Evolutionary conservation across 2,329 filamentous ascomycete species (phyloP).

Genomic region (Trichoderma endophyticum): DNA sequence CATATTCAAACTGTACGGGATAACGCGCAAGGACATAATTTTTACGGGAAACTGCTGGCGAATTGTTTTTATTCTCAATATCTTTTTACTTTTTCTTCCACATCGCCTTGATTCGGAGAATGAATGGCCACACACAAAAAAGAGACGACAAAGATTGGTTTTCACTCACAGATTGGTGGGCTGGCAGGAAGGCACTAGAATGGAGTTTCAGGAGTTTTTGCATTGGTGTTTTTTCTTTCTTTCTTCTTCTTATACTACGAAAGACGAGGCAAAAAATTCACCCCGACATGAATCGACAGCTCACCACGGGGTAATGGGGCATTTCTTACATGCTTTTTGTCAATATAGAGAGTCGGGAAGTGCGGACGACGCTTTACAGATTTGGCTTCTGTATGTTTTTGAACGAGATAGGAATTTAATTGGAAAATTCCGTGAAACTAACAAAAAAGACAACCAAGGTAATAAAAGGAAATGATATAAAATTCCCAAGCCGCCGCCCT

Average conservation of each 20-base stretch:
- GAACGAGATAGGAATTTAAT: background rate
- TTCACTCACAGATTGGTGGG: background rate
- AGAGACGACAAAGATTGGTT: background rate
- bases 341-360: background rate
- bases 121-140: background rate
- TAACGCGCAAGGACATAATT: background rate
- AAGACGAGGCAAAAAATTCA: background rate
- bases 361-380: background rate
- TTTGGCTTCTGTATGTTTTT: background rate
- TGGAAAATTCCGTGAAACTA: background rate
- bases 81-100: background rate
- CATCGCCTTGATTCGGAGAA: background rate
- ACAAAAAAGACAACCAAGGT: background rate
- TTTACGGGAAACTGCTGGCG: background rate
- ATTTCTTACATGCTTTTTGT: background rate
- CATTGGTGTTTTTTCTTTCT: background rate
- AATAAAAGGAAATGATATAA: background rate
- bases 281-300: background rate
- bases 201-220: constrained; percentile 8
- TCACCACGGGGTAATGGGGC: background rate
- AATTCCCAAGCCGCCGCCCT: background rate
- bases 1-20: background rate
- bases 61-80: background rate
- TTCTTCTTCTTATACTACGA: background rate
- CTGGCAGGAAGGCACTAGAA: background rate